Conservation (phyloP, 306 rosid genomes). For the Fragaria iinumae region DNA sequence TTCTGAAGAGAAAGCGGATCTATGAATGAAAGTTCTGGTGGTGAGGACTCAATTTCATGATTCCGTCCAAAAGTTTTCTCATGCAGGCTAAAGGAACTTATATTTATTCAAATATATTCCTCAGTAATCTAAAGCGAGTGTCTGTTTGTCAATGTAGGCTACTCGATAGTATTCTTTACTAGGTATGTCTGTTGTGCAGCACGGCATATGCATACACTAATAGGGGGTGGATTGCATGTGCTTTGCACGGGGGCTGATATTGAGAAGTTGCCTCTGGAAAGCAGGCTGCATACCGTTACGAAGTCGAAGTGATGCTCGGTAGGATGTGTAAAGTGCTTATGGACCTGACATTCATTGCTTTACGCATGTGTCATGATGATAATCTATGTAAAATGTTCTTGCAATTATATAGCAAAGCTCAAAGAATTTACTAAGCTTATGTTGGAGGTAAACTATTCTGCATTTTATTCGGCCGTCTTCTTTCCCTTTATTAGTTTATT, state of each 20-base stretch:
- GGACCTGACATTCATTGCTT: not conserved
- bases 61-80: constrained; percentile 22
- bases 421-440: not conserved
- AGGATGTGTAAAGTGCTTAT: not conserved
- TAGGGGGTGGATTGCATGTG: too few species aligned
- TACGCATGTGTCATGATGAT: not conserved
- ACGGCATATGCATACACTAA: too few species aligned
- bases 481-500: not conserved
- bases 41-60: constrained; percentile 10
- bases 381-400: not conserved
- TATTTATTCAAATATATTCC: not conserved
- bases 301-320: not conserved
- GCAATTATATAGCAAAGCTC: constrained; percentile 1
- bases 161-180: not conserved
- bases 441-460: not conserved
- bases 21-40: constrained; percentile 56
- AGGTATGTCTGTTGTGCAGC: not conserved
- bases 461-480: not conserved
- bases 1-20: constrained; percentile 86
- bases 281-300: not conserved
- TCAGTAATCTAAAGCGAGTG: not conserved
- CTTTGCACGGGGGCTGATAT: too few species aligned
- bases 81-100: not conserved
- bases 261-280: too few species aligned
- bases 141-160: not conserved